phyloP scores from a whole-genome alignment of 192 early-diverging fungal genomes.

The Coemansia sp. region DNA sequence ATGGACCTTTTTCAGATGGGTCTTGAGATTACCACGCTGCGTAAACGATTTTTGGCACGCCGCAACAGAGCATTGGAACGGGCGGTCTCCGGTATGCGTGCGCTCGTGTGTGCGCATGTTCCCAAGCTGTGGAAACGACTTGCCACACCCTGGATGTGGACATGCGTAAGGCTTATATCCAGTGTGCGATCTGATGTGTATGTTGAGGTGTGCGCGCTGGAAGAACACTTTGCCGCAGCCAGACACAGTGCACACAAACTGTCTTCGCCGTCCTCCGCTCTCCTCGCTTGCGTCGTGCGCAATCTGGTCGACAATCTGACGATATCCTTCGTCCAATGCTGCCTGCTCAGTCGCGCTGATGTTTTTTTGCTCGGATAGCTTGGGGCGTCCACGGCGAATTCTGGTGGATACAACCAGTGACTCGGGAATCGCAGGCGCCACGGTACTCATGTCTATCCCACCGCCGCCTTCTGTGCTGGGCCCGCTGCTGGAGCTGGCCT shows the following conservation, averaged over 20 bases:
- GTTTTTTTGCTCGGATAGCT: slow-evolving; percentile 24
- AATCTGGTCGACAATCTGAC: slow-evolving; percentile 42
- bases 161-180: slow-evolving; percentile 62
- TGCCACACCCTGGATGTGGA: slow-evolving; percentile 65
- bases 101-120: slow-evolving; percentile 83
- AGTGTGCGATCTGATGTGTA: slow-evolving; percentile 63
- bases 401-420: slow-evolving; percentile 42
- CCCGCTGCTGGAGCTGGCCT: slow-evolving; percentile 14
- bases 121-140: slow-evolving; percentile 77
- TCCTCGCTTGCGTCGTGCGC: slow-evolving; percentile 50
- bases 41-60: slow-evolving; percentile 73
- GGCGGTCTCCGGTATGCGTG: slow-evolving; percentile 74
- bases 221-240: slow-evolving; percentile 66
- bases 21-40: slow-evolving; percentile 70
- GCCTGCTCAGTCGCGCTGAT: slow-evolving; percentile 19
- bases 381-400: slow-evolving; percentile 51
- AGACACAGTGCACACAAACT: slow-evolving; percentile 53
- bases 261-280: slow-evolving; percentile 38
- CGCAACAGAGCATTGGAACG: slow-evolving; percentile 64
- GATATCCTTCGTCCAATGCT: slow-evolving; percentile 31
- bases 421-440: slow-evolving; percentile 46
- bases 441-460: slow-evolving; percentile 14
- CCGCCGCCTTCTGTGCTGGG: neutral
- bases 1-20: slow-evolving; percentile 51
- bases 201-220: slow-evolving; percentile 71